phyloP scores from a whole-genome alignment of 768 basidiomycete species.

The Leucocoprinus leucothites region DNA sequence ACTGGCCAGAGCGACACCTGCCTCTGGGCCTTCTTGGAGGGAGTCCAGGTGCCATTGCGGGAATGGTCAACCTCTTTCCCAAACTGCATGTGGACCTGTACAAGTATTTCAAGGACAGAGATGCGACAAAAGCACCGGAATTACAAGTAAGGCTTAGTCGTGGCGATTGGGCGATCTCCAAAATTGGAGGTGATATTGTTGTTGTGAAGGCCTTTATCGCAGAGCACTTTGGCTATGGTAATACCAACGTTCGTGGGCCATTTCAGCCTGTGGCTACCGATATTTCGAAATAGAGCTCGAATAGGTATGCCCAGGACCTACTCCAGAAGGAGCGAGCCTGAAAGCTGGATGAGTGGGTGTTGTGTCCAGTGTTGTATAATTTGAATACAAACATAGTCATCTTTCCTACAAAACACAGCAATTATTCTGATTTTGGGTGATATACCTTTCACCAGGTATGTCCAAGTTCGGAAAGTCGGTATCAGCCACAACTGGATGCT shows the following conservation, averaged over 20 bases:
- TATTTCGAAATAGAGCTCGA: too few species aligned
- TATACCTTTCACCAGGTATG: too few species aligned
- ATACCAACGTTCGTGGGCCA: constrained; percentile 44
- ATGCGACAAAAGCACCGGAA: constrained; percentile 54
- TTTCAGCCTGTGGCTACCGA: constrained; percentile 34
- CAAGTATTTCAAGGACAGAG: constrained; percentile 47
- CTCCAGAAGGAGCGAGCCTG: too few species aligned
- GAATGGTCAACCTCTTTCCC: constrained; percentile 58
- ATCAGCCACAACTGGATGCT: too few species aligned
- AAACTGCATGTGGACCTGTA: constrained; percentile 54
- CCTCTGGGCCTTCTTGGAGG: constrained; percentile 56
- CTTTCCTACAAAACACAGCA: too few species aligned
- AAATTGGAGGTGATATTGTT: constrained; percentile 64
- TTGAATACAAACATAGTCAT: too few species aligned
- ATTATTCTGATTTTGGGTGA: too few species aligned
- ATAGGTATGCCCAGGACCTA: too few species aligned
- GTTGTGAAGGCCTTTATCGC: constrained; percentile 65
- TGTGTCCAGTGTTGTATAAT: too few species aligned
- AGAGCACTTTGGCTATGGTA: constrained; percentile 64
- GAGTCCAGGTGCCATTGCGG: constrained; percentile 65
- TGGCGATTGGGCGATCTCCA: constrained; percentile 62
- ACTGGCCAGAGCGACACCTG: constrained; percentile 75
- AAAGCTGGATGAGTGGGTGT: too few species aligned
- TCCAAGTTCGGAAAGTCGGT: too few species aligned
- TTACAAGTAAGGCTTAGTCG: constrained; percentile 62